phyloP scores from a whole-genome alignment of 129 eudicot species.

The Chrysanthemum seticuspe region DNA sequence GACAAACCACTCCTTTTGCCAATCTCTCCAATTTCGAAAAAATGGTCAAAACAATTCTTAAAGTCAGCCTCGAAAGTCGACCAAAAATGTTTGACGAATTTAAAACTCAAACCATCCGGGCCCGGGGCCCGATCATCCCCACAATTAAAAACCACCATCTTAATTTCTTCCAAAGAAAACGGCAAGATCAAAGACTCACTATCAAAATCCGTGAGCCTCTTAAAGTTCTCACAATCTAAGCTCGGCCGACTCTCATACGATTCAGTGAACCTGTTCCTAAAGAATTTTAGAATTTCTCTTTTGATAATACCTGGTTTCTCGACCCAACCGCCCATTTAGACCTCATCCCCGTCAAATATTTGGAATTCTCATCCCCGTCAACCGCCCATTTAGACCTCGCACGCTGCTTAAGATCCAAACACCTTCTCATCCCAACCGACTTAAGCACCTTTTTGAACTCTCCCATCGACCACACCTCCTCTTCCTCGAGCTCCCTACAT shows the following conservation, averaged over 20 bases:
- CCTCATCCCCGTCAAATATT: not conserved
- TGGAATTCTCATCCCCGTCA: not conserved
- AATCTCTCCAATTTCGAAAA: not conserved
- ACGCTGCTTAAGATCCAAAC: not conserved
- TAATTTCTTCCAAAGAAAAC: no score
- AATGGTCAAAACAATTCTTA: not conserved
- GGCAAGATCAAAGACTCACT: no score
- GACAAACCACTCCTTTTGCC: not conserved
- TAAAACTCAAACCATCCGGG: no score
- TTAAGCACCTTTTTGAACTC: not conserved
- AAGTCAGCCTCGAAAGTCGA: not conserved
- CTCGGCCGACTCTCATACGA: no score
- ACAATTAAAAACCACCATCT: no score
- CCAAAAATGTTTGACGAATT: not conserved
- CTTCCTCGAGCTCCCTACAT: not conserved
- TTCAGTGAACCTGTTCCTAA: no score
- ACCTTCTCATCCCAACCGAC: no score
- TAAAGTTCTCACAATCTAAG: no score
- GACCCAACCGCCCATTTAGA: not conserved
- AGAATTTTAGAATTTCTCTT: not conserved
- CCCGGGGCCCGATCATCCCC: no score
- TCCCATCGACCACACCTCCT: not conserved
- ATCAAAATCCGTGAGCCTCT: no score
- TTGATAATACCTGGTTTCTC: not conserved
- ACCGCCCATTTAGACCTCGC: not conserved